Percentiles rank a stretch among this genome's conserved stretches.
Conservation (phyloP, 768 basidiomycete genomes). For the Mycena venus region DNA sequence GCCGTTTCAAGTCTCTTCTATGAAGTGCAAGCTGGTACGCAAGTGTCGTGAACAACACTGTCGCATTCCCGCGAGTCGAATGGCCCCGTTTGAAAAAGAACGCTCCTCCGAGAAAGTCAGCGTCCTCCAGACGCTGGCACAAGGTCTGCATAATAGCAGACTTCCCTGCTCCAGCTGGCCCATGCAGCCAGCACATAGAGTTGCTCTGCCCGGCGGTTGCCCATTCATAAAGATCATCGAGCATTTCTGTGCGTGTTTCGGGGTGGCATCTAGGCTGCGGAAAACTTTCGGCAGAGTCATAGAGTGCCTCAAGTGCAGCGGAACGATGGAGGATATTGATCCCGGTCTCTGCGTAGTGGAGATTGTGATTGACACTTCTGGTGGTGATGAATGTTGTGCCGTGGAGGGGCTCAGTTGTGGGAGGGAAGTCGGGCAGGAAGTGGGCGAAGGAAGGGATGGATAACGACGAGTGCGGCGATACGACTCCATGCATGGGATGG, state of each 20-base stretch:
- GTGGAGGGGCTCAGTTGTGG: too few species aligned
- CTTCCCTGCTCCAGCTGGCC: background rate
- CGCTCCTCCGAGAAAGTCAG: background rate
- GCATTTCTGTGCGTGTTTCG: background rate
- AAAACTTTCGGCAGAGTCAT: background rate
- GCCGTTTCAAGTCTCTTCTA: background rate
- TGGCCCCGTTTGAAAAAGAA: background rate
- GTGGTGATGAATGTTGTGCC: too few species aligned
- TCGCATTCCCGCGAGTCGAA: background rate
- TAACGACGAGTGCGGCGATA: too few species aligned
- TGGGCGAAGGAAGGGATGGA: too few species aligned
- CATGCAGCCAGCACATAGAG: background rate
- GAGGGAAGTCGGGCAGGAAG: too few species aligned
- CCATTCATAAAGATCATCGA: background rate
- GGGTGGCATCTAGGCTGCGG: background rate
- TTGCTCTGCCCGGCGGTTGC: background rate
- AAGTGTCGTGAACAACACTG: background rate
- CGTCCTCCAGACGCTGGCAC: background rate
- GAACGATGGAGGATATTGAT: background rate
- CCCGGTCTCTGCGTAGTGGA: background rate
- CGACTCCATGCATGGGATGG: too few species aligned
- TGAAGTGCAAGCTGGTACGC: background rate
- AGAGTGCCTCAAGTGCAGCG: background rate
- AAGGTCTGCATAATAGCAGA: background rate
- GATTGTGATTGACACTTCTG: background rate